A percentile compares a stretch with the other conserved stretches of the same genome.
Conservation (phyloP, 345 rosid species). For the Nasturtium officinale region DNA sequence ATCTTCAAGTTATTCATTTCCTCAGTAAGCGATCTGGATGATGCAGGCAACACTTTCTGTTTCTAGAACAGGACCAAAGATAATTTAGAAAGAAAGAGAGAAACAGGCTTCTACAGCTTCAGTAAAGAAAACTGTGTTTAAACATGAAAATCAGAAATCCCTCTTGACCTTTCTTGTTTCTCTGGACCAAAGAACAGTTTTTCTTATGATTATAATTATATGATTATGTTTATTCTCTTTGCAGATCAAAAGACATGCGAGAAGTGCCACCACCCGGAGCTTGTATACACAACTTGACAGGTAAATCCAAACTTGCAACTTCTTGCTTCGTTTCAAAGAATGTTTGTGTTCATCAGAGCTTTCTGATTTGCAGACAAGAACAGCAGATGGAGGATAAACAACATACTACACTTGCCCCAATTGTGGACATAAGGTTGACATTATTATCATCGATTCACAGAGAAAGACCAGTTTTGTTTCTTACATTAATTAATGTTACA, state of each 20-base stretch:
- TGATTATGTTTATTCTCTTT: neutral
- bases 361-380: slow-evolving; percentile 35
- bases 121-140: neutral
- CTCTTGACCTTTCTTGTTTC: slow-evolving; percentile 37
- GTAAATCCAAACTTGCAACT: slow-evolving; percentile 9
- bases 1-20: slow-evolving; percentile 54
- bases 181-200: too few species aligned
- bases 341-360: slow-evolving; percentile 9
- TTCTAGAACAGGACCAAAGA: slow-evolving; percentile 31
- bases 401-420: slow-evolving; percentile 42
- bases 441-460: neutral
- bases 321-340: neutral
- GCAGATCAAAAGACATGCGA: slow-evolving; percentile 44
- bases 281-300: slow-evolving; percentile 43
- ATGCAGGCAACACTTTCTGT: slow-evolving; percentile 74
- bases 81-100: neutral
- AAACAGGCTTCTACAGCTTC: neutral
- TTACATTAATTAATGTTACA: too few species aligned
- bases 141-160: neutral
- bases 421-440: slow-evolving; percentile 43
- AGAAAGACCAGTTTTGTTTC: slow-evolving; percentile 21
- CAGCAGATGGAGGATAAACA: slow-evolving; percentile 42
- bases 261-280: slow-evolving; percentile 43
- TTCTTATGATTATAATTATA: too few species aligned
- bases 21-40: slow-evolving; percentile 57